phyloP scores from a whole-genome alignment of 495 filamentous ascomycete species.

The Lophium mytilinum region DNA sequence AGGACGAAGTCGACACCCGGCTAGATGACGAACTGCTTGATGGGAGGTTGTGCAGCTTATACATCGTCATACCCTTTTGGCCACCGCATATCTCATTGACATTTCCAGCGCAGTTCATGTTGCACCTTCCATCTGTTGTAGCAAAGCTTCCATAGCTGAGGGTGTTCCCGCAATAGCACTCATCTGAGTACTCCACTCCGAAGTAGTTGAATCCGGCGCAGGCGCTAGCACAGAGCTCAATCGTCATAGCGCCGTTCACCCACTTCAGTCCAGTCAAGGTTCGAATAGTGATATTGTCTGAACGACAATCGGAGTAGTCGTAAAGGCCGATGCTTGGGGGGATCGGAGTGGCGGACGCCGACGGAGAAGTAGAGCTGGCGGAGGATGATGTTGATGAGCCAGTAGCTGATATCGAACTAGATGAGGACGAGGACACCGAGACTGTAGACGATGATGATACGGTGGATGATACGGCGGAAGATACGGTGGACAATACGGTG shows the following conservation, averaged over 20 bases:
- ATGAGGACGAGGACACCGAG: too few species aligned
- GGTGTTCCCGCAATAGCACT: conserved; percentile 34
- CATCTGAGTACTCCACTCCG: conserved; percentile 30
- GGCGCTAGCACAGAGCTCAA: conserved; percentile 22
- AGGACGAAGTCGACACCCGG: too few species aligned
- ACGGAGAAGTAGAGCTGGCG: too few species aligned
- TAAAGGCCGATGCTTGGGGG: not conserved
- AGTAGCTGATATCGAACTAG: too few species aligned
- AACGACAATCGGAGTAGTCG: conserved; percentile 32
- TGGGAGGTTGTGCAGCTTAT: not conserved
- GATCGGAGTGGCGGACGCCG: too few species aligned
- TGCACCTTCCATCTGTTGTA: conserved; percentile 2
- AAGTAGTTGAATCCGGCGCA: conserved; percentile 30
- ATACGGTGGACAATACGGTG: too few species aligned
- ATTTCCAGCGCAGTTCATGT: conserved; percentile 10
- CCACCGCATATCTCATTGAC: conserved; percentile 13
- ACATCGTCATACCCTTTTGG: conserved; percentile 5
- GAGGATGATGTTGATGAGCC: too few species aligned
- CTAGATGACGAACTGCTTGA: not conserved
- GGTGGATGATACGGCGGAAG: too few species aligned
- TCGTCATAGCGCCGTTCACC: conserved; percentile 5
- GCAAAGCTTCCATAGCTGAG: not conserved
- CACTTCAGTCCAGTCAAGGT: conserved; percentile 22
- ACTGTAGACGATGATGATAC: too few species aligned
- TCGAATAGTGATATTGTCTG: conserved; percentile 24